phyloP scores from a whole-genome alignment of 2,329 filamentous ascomycete genomes.

The Aureobasidium lini region DNA sequence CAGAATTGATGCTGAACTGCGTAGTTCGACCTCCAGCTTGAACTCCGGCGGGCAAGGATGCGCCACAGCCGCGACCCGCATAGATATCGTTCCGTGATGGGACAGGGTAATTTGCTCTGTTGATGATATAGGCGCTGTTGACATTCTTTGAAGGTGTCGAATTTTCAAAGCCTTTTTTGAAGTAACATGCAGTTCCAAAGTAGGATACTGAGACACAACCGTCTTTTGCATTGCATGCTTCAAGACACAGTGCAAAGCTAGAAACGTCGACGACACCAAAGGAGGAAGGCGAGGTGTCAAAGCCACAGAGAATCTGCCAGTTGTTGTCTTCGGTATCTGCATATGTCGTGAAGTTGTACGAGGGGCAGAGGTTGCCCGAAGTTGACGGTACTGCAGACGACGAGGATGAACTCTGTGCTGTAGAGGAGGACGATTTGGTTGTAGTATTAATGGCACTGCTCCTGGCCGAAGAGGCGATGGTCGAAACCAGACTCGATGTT shows the following conservation, averaged over 20 bases:
- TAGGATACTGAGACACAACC: conserved; percentile 12
- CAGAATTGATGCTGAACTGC: conserved; percentile 18
- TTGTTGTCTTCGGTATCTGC: conserved; percentile 10
- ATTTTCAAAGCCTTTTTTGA: background rate
- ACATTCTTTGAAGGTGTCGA: background rate
- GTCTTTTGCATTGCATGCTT: conserved; percentile 7
- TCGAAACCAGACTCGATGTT: too few relatives aligned
- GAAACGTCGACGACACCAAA: background rate
- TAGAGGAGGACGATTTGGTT: too few relatives aligned
- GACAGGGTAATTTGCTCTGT: conserved; percentile 12
- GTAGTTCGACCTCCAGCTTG: conserved; percentile 17
- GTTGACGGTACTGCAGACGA: conserved; percentile 14
- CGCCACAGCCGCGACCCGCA: conserved; percentile 21
- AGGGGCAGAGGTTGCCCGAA: background rate
- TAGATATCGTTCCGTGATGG: conserved; percentile 14
- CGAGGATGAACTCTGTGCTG: background rate
- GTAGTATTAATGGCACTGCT: too few relatives aligned
- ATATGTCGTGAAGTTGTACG: background rate
- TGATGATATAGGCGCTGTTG: conserved; percentile 3
- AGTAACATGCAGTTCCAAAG: conserved; percentile 13
- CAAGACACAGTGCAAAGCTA: conserved; percentile 5
- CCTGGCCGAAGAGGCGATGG: too few relatives aligned
- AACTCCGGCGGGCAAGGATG: conserved; percentile 19
- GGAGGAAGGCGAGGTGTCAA: background rate
- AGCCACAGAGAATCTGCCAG: conserved; percentile 2